Conservation (phyloP, 768 basidiomycete species). For the Agaricus bisporus region DNA sequence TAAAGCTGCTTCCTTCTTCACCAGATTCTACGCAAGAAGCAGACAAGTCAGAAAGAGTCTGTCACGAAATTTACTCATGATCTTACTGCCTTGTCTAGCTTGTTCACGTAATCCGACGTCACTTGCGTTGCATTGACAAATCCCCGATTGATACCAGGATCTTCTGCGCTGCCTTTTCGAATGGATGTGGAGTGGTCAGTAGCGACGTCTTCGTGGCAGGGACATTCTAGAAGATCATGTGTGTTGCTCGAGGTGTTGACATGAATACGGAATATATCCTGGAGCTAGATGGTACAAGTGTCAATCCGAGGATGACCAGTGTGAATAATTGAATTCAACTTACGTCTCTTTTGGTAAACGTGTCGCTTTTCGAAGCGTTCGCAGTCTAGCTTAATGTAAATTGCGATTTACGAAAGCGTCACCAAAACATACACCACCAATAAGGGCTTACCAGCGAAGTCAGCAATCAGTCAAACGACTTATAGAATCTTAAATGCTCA, state of each 20-base stretch:
- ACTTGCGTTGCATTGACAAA: conserved; percentile 67
- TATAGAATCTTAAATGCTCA: conserved; percentile 19
- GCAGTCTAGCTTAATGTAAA: conserved; percentile 21
- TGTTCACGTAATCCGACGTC: conserved; percentile 34
- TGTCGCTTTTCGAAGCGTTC: conserved; percentile 63
- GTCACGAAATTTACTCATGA: not conserved
- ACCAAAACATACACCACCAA: conserved; percentile 40
- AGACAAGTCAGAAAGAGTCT: not conserved
- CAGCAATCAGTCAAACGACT: not conserved
- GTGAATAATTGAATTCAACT: conserved; percentile 17
- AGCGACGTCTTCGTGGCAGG: conserved; percentile 41
- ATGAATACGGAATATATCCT: conserved; percentile 89
- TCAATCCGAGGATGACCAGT: not conserved
- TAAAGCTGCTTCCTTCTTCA: conserved; percentile 63
- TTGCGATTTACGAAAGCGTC: not conserved
- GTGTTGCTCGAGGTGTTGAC: conserved; percentile 79
- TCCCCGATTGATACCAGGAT: conserved; percentile 24
- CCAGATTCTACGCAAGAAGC: conserved; percentile 42
- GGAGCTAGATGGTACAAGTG: conserved; percentile 46
- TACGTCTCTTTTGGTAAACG: conserved; percentile 84
- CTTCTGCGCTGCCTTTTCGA: not conserved
- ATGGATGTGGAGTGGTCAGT: conserved; percentile 15
- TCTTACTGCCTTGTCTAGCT: conserved; percentile 48
- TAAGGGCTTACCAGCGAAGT: conserved; percentile 43
- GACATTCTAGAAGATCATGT: conserved; percentile 85